phyloP scores from a whole-genome alignment of 306 rosid genomes.

The Inga leiocalycina region DNA sequence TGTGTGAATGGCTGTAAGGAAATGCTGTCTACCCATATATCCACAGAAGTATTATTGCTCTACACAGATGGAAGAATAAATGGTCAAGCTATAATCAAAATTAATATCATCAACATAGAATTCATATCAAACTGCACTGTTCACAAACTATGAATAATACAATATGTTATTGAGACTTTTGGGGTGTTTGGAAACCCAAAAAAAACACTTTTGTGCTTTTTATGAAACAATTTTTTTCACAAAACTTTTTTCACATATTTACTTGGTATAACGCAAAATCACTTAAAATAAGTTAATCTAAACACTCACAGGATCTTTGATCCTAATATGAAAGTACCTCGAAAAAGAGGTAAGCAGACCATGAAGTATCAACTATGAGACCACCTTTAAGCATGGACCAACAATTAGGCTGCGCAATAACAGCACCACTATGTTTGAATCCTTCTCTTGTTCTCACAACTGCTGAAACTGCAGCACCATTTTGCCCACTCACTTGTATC shows the following conservation, averaged over 20 bases:
- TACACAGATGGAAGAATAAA: constrained; percentile 13
- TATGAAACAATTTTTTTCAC: no score
- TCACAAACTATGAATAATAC: not conserved
- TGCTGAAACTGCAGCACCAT: constrained; percentile 49
- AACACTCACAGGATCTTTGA: not conserved
- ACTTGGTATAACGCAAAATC: no score
- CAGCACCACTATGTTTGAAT: constrained; percentile 44
- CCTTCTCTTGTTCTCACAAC: constrained; percentile 49
- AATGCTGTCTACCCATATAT: constrained; percentile 57
- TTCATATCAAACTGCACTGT: not conserved
- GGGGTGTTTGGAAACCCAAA: no score
- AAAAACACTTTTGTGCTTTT: no score
- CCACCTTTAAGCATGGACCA: constrained; percentile 97
- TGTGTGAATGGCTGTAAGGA: constrained; percentile 57
- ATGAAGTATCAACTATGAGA: constrained; percentile 48
- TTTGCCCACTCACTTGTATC: constrained; percentile 60
- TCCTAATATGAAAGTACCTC: constrained; percentile 43
- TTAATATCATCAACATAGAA: not conserved
- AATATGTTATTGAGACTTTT: not conserved
- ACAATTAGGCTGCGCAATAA: constrained; percentile 56
- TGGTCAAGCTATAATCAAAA: not conserved
- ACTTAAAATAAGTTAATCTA: no score
- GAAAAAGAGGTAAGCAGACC: constrained; percentile 60
- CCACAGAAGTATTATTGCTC: constrained; percentile 52
- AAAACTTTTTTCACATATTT: no score